Percentiles rank a stretch among this genome's conserved stretches.
Conservation (phyloP, 768 basidiomycete species). For the Cystobasidium ongulense region DNA sequence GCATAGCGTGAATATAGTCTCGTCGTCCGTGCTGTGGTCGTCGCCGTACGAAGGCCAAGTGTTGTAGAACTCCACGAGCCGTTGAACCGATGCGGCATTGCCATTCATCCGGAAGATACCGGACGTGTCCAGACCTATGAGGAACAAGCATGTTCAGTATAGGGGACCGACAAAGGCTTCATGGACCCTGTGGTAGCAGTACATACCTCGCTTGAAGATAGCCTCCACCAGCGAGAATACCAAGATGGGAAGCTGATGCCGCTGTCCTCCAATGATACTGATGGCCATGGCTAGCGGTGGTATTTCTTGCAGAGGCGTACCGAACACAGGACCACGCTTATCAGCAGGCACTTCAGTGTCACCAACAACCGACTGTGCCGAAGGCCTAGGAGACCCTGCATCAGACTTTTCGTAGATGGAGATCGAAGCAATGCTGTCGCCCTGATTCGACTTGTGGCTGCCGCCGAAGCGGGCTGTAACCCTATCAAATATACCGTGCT, state of each 20-base stretch:
- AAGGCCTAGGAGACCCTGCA: not conserved
- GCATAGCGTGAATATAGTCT: constrained; percentile 15
- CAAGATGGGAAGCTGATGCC: constrained; percentile 38
- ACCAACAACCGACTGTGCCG: not conserved
- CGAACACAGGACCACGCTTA: constrained; percentile 12
- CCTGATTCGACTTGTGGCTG: not conserved
- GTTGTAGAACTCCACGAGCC: constrained; percentile 49
- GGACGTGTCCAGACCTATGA: constrained; percentile 50
- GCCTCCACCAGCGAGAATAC: constrained; percentile 47
- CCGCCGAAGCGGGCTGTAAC: not conserved
- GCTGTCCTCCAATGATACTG: constrained; percentile 32
- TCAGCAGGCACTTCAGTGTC: not conserved
- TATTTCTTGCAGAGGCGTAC: not conserved
- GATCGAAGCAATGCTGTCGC: too few species aligned
- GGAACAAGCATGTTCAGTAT: not conserved
- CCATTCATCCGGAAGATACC: constrained; percentile 50
- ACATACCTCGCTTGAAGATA: constrained; percentile 48
- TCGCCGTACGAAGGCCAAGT: constrained; percentile 34
- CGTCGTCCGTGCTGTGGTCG: constrained; percentile 7
- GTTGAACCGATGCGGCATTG: constrained; percentile 47
- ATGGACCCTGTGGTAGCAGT: constrained; percentile 37
- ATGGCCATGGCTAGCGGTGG: constrained; percentile 21
- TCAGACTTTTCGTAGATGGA: not conserved
- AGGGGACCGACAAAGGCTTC: not conserved
- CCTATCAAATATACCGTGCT: constrained; percentile 9